Conservation (phyloP, 2,329 filamentous ascomycete species). For the Grosmannia huntii region DNA sequence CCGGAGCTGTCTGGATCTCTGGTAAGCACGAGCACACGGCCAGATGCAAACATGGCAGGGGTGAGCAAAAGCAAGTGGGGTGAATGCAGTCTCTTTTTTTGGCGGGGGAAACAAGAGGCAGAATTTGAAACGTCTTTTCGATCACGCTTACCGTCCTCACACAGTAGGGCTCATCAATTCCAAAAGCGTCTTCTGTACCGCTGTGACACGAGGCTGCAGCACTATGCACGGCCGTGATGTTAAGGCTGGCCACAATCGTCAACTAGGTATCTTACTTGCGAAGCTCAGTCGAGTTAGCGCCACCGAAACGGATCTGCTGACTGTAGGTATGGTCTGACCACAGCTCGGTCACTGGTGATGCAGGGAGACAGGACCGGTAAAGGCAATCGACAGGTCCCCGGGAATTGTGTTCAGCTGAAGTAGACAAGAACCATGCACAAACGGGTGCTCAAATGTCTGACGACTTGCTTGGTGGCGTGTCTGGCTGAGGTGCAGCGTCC, state of each 20-base stretch:
- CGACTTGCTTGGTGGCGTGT: background rate
- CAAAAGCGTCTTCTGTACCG: background rate
- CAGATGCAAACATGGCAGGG: background rate
- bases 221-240: background rate
- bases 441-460: background rate
- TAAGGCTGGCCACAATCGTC: background rate
- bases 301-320: background rate
- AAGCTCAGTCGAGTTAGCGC: background rate
- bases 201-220: background rate
- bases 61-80: background rate
- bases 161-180: background rate
- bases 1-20: background rate
- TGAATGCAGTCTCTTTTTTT: background rate
- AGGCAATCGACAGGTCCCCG: background rate
- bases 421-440: background rate
- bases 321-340: background rate
- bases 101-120: background rate
- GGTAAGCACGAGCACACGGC: slow-evolving; percentile 3
- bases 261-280: background rate
- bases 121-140: background rate
- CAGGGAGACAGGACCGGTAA: background rate
- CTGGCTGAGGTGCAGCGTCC: background rate
- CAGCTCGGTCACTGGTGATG: background rate
- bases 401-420: background rate
- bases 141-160: background rate